phyloP scores from a whole-genome alignment of 2,329 filamentous ascomycete genomes.

The Beauveria rudraprayagi region DNA sequence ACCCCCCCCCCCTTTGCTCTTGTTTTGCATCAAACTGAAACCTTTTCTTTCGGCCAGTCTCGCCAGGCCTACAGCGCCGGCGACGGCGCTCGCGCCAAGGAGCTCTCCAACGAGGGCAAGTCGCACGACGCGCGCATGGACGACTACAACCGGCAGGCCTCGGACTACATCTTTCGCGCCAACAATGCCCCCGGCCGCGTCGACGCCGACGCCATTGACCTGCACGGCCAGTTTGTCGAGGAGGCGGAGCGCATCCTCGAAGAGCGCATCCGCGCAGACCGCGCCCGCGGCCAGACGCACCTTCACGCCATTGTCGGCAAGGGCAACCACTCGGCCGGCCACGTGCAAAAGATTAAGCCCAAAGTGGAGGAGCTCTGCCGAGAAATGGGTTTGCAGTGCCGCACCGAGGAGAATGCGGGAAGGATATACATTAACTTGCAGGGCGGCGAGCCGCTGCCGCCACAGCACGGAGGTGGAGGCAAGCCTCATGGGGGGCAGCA shows the following conservation, averaged over 20 bases:
- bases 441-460: constrained; percentile 55
- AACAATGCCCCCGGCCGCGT: constrained; percentile 78
- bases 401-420: constrained; percentile 82
- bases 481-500: constrained; percentile 30
- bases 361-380: constrained; percentile 79
- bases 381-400: constrained; percentile 73
- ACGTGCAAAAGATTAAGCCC: constrained; percentile 94
- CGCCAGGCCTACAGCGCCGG: constrained; percentile 75
- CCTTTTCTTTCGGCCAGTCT: constrained; percentile 35
- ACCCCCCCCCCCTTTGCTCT: background rate
- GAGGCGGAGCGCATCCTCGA: constrained; percentile 90
- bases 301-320: constrained; percentile 95
- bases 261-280: constrained; percentile 72
- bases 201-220: constrained; percentile 74
- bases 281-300: constrained; percentile 65
- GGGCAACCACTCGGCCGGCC: constrained; percentile 74
- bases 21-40: background rate
- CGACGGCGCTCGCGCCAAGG: constrained; percentile 76
- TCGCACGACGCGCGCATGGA: constrained; percentile 76
- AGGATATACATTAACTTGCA: constrained; percentile 82
- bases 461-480: constrained; percentile 27
- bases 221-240: constrained; percentile 91
- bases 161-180: constrained; percentile 89
- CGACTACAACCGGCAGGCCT: constrained; percentile 81
- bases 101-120: constrained; percentile 79